Percentiles rank a stretch among this genome's conserved stretches.
Evolutionary conservation across 345 rosid species (phyloP).

Genomic region (Citrus trifoliata): DNA sequence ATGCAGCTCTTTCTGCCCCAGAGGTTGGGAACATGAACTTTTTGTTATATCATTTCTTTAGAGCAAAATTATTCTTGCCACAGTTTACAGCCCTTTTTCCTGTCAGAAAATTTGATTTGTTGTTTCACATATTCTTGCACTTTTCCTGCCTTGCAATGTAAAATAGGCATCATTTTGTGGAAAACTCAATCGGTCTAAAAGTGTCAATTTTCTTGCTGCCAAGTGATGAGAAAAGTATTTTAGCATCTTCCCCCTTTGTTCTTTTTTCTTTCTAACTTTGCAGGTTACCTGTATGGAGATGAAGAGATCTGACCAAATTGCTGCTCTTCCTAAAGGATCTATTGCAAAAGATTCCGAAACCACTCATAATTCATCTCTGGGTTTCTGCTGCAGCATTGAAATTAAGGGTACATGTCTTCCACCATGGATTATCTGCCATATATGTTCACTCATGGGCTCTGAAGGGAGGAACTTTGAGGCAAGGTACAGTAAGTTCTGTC

Average conservation of each 20-base stretch:
- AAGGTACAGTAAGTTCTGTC: constrained; percentile 38
- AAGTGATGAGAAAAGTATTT: neutral
- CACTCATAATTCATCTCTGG: constrained; percentile 18
- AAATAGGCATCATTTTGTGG: neutral
- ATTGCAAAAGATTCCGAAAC: constrained; percentile 18
- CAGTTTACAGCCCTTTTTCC: neutral
- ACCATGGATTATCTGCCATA: constrained; percentile 75
- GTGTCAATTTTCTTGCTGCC: neutral
- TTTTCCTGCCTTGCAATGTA: neutral
- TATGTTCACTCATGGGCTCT: constrained; percentile 55
- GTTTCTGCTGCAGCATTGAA: constrained; percentile 56
- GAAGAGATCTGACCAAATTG: constrained; percentile 38
- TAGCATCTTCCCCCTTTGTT: neutral
- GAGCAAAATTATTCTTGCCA: neutral
- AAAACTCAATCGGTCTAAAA: neutral
- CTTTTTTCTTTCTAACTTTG: constrained; percentile 15
- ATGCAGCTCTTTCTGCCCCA: constrained; percentile 80
- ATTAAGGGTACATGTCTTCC: constrained; percentile 66
- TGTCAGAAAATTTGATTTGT: too few relatives aligned
- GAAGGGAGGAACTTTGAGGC: constrained; percentile 67
- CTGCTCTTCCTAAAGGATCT: constrained; percentile 26
- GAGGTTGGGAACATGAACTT: constrained; percentile 52
- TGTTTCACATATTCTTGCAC: neutral
- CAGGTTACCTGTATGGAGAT: constrained; percentile 80
- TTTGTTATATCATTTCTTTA: neutral